These are phyloP conservation scores for Nematodospora anomalae DNA, from an alignment of 1,139 yeast species.

Conservation along the genomic window DNA sequence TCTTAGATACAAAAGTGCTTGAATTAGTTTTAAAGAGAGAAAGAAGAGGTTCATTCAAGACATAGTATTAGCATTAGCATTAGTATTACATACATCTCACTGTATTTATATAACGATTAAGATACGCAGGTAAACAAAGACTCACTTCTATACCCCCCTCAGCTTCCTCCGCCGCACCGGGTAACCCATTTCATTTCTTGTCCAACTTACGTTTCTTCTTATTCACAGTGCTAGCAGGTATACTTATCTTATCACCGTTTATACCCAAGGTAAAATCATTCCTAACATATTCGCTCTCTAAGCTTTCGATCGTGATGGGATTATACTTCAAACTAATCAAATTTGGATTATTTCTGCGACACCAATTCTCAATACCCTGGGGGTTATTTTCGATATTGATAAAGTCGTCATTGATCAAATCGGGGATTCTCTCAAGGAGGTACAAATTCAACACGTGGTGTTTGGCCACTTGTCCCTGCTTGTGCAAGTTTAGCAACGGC, in stretches of 20 bases:
- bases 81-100: too few relatives aligned
- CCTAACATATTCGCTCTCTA: slow-evolving; percentile 16
- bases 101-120: too few relatives aligned
- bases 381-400: slow-evolving; percentile 39
- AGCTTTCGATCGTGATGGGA: slow-evolving; percentile 28
- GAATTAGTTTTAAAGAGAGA: slow-evolving; percentile 48
- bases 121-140: too few relatives aligned
- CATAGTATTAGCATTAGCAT: too few relatives aligned
- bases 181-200: background rate
- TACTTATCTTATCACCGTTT: slow-evolving; percentile 10
- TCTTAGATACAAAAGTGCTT: slow-evolving; percentile 56
- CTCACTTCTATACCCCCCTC: too few relatives aligned
- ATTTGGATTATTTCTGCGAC: slow-evolving; percentile 36
- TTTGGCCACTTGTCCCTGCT: slow-evolving; percentile 8
- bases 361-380: slow-evolving; percentile 41
- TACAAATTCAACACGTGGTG: slow-evolving; percentile 18
- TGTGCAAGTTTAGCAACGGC: slow-evolving; percentile 16
- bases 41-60: slow-evolving; percentile 14
- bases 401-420: slow-evolving; percentile 40
- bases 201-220: slow-evolving; percentile 12
- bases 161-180: too few relatives aligned
- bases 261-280: slow-evolving; percentile 14
- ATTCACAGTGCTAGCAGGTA: slow-evolving; percentile 9
- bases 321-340: slow-evolving; percentile 36
- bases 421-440: slow-evolving; percentile 37